These are phyloP conservation scores for Psilocybe azurescens DNA, from an alignment of 768 basidiomycete genomes.

Conservation along the genomic window DNA sequence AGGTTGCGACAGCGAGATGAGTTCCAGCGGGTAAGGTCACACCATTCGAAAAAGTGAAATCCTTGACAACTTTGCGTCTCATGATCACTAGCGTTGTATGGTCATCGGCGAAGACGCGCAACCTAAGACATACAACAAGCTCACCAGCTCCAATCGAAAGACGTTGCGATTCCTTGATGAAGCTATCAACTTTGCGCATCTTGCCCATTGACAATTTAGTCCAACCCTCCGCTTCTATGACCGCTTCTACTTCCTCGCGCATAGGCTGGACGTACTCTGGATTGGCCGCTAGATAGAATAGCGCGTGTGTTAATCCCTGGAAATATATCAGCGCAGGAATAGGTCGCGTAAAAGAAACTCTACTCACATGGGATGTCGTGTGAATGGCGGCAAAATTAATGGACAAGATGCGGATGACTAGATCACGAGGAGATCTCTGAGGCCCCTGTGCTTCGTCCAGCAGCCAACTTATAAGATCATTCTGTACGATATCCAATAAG, in stretches of 20 bases:
- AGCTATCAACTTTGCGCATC: conserved; percentile 50
- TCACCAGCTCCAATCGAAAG: conserved; percentile 13
- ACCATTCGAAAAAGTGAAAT: conserved; percentile 51
- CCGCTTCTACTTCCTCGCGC: conserved; percentile 48
- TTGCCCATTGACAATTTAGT: conserved; percentile 38
- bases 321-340: conserved; percentile 7
- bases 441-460: conserved; percentile 30
- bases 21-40: conserved; percentile 44
- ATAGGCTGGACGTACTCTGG: conserved; percentile 40
- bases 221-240: conserved; percentile 43
- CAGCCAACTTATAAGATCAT: conserved; percentile 35
- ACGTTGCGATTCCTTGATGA: conserved; percentile 44
- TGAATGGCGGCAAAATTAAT: conserved; percentile 38
- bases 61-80: conserved; percentile 38
- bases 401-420: conserved; percentile 27
- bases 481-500: conserved; percentile 14
- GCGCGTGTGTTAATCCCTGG: conserved; percentile 41
- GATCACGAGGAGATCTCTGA: conserved; percentile 20
- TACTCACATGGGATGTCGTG: conserved; percentile 23
- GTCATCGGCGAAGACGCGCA: too few relatives aligned
- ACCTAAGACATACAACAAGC: neutral
- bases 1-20: conserved; percentile 32
- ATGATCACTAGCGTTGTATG: conserved; percentile 23
- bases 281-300: conserved; percentile 42
- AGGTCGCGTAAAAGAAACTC: neutral